These are phyloP conservation scores for Chenopodium formosanum DNA, from an alignment of 148 eudicot genomes.

Conservation along the genomic window DNA sequence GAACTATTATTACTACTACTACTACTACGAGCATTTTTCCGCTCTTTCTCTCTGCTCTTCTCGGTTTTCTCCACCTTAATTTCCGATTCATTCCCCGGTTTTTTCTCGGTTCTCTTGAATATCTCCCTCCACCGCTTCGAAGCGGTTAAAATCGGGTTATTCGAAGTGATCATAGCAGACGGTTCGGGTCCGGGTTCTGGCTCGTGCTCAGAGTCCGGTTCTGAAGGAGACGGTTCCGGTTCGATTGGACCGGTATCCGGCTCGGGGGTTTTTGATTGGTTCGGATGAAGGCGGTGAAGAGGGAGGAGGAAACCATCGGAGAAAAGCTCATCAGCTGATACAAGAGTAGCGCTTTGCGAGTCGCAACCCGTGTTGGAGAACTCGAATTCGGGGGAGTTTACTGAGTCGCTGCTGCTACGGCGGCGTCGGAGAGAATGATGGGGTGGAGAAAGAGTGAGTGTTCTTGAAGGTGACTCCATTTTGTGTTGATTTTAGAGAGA, in stretches of 20 bases:
- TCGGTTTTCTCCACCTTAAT: conserved; percentile 11
- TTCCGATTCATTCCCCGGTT: neutral
- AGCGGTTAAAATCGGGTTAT: conserved; percentile 20
- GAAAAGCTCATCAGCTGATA: conserved; percentile 89
- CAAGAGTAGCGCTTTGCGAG: conserved; percentile 44
- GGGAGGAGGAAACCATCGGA: conserved; percentile 79
- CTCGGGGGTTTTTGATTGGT: conserved; percentile 5
- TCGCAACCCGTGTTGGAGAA: conserved; percentile 49
- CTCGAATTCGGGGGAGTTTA: conserved; percentile 75
- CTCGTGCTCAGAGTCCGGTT: neutral
- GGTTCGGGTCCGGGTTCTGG: conserved; percentile 16
- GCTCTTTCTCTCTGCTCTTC: conserved; percentile 21
- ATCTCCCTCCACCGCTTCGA: conserved; percentile 85
- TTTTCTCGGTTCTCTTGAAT: conserved; percentile 48
- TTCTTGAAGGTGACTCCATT: conserved; percentile 20
- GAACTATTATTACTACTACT: conserved; percentile 22
- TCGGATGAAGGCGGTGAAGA: conserved; percentile 47
- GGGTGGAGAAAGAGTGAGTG: conserved; percentile 27
- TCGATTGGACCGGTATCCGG: conserved; percentile 4
- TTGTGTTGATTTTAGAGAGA: neutral
- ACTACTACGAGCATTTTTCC: conserved; percentile 33
- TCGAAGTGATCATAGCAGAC: conserved; percentile 16
- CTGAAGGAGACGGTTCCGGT: conserved; percentile 2
- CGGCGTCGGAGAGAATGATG: neutral
- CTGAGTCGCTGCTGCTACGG: neutral